Evolutionary conservation across 306 rosid genomes (phyloP), one percentile per base, ranked within the genome.

Genomic region (Prosopis cineraria): DNA sequence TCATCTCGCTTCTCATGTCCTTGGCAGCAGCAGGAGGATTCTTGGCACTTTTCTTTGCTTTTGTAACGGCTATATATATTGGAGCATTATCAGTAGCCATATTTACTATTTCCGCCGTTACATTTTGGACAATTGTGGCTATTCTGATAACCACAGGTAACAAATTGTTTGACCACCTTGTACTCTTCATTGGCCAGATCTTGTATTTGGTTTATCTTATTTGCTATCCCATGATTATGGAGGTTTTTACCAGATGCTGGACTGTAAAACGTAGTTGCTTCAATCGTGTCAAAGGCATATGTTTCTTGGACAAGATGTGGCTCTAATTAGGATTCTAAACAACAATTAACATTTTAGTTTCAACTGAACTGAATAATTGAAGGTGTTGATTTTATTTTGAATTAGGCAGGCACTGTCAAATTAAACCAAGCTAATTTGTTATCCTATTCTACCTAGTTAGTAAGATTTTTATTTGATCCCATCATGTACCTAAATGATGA

Each of bases 1-100:
- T 89, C 33, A 76, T 95, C 75, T 85, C 93, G 36, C 88, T 95
- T 69, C 85, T 95, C 20, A 25, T 92, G 59, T 89, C 98, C 20
- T 78, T 95, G 88, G 98, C 91, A 48, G 98, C 89, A 11, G 98
- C 91, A 13, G 98, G 98, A 85, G 97, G 98, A 66, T 95, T 95
- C 89, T 84, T 95, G 87, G 98, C 98, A 68, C 56, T 95, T 78
- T 95, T 92, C 90, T 91, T 95, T 79, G 91, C 88, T 25, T 85
- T 73, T 70, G 79, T 88, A 48, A 79, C 92, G 10, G 91, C 87
- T 40, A 83, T 95, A 86, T 95, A 95, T 75, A 82, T 92, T 17
- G 98, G 93, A 78, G 93, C 98, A 72, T 78, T 95, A 77, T 83
- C 92, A 62, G 55, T 91, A n/a, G 97, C 98, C 45, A 74, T 86